Conservation (phyloP, 176 grass and related monocot genomes). For the Aegilops tauschii region DNA sequence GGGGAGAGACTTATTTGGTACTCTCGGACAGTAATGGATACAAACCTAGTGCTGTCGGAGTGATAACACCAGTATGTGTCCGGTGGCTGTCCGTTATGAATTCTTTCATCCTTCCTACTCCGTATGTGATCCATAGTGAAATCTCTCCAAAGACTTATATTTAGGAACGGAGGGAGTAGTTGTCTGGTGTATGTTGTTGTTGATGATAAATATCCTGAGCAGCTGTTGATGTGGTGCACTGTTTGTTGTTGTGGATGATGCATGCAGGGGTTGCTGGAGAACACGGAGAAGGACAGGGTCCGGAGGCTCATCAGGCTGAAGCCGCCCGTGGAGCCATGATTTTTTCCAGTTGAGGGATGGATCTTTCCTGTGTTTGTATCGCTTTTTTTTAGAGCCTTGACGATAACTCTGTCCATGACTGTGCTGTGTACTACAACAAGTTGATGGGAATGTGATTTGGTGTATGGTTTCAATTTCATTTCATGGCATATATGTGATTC, state of each 20-base stretch:
- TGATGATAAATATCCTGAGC: background rate
- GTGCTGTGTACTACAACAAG: too few species aligned
- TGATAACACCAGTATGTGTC: background rate
- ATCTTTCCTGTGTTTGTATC: background rate
- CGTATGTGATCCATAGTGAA: too few species aligned
- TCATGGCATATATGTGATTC: too few species aligned
- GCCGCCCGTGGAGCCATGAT: constrained; percentile 70
- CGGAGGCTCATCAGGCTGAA: constrained; percentile 76
- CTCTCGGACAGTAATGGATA: background rate
- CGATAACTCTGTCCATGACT: too few species aligned
- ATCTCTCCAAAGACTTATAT: too few species aligned
- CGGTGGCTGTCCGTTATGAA: background rate
- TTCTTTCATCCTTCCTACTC: background rate
- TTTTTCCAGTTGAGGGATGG: background rate
- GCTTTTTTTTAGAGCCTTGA: background rate
- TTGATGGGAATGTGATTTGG: too few species aligned
- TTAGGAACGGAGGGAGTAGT: too few species aligned
- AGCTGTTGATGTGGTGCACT: background rate
- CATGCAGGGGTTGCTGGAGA: constrained; percentile 72
- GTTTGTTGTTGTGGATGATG: too few species aligned
- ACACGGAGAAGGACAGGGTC: constrained; percentile 78
- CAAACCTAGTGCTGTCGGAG: background rate
- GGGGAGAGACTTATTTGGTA: background rate
- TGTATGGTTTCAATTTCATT: too few species aligned
- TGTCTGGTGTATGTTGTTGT: too few species aligned